Base-by-base conservation (phyloP, 2,329 filamentous ascomycete genomes). In the Colletotrichum somersetense region DNA sequence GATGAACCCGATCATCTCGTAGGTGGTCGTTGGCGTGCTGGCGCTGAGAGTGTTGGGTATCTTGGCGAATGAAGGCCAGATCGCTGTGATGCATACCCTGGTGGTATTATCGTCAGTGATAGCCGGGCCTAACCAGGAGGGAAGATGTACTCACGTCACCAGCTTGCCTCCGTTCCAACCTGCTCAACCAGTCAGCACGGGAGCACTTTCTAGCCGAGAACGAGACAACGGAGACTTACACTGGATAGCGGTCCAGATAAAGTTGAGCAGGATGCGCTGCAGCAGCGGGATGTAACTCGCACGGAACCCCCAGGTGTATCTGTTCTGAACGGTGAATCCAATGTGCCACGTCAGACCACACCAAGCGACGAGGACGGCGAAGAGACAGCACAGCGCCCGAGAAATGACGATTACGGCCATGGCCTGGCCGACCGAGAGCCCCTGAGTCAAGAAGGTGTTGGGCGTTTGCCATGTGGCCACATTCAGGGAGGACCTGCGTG, bases 311-410 rank as follows among this genome's bases (percentile, higher is more conserved):
- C 85, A 87, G 10, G 83, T 84, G 73, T 81, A 86, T 7, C 86
- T 80, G 73, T 85, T 86, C 75, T 86, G 85, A 18, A 87, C 78
- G 0, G 85, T 86, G 74, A 86, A 84, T 65, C 85, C 85, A 67
- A 87, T 83, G 74, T 87, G 85, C 85, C 85, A 87, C 50, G 80
- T 81, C 5, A 86, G 66, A 16, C 85, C 85, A 30, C 82, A 83
- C 83, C 84, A 86, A 11, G 83, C 85, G 33, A 86, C 82, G 5
- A 86, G 73, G 14, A 80, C 80, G 0, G 85, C 81, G 72, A 86
- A 86, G 11, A 81, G 59, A 3, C 79, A 79, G 62, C 86, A 82
- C 5, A 86, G 76, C 0, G 84, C 73, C 5, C 83, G 80, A 8
- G 82, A 82, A 7, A 87, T 64, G 23, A 86, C 77, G 40, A 87